Evolutionary conservation across 176 grass and related monocot species (phyloP).

Genomic region (Dendrocalamus sinicus): DNA sequence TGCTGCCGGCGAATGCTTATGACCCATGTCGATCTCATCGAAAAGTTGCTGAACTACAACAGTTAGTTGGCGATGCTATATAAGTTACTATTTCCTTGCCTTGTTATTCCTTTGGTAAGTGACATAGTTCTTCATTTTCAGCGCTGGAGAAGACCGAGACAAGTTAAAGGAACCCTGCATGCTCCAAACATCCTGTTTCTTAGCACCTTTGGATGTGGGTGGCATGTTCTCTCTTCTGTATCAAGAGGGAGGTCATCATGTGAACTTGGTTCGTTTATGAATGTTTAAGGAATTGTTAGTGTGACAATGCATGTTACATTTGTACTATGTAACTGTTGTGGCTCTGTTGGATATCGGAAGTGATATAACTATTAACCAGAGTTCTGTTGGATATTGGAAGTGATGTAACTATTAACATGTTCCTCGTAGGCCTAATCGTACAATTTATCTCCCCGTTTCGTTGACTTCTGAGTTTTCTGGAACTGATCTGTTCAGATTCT

Average conservation of each 20-base stretch:
- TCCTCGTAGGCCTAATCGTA: slow-evolving; percentile 28
- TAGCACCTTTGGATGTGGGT: background rate
- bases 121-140: slow-evolving; percentile 49
- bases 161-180: slow-evolving; percentile 20
- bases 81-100: slow-evolving; percentile 14
- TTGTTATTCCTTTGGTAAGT: slow-evolving; percentile 15
- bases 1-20: slow-evolving; percentile 96
- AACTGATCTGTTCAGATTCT: slow-evolving; percentile 6
- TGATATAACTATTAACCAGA: slow-evolving; percentile 2
- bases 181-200: background rate
- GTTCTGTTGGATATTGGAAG: slow-evolving; percentile 7
- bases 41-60: slow-evolving; percentile 97
- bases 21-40: slow-evolving; percentile 98
- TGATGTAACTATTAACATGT: slow-evolving; percentile 27
- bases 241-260: background rate
- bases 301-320: background rate
- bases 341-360: background rate
- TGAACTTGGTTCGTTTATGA: slow-evolving; percentile 20
- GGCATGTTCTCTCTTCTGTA: slow-evolving; percentile 9
- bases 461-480: slow-evolving; percentile 28
- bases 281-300: slow-evolving; percentile 13
- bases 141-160: slow-evolving; percentile 75
- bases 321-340: background rate
- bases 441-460: background rate
- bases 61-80: slow-evolving; percentile 57